phyloP scores from a whole-genome alignment of 1,284 basidiomycete genomes.

The Melampsora americana region DNA sequence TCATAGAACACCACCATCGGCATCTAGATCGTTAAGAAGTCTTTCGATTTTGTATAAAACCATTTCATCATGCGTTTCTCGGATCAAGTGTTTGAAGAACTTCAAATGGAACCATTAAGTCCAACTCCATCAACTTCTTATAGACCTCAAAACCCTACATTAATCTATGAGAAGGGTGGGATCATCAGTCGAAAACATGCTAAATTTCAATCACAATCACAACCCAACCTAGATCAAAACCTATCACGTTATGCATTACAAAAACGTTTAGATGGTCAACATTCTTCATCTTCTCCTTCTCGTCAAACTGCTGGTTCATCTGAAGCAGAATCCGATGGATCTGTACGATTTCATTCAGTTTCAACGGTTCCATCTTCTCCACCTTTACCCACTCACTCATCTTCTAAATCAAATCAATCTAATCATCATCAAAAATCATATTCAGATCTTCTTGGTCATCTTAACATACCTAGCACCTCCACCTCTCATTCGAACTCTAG shows the following conservation, averaged over 20 bases:
- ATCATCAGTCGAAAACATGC: neutral
- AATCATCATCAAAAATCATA: neutral
- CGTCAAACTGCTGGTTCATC: neutral
- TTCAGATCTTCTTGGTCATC: neutral
- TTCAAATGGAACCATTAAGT: neutral
- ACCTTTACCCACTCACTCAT: neutral
- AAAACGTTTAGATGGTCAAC: neutral
- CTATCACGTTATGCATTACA: neutral
- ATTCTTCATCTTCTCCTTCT: neutral
- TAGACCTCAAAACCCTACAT: neutral
- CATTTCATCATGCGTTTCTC: neutral
- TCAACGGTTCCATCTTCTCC: constrained; percentile 24
- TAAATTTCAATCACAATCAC: neutral
- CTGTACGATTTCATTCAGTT: neutral
- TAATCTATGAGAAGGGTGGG: neutral
- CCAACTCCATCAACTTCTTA: neutral
- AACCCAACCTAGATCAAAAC: neutral
- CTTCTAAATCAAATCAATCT: neutral
- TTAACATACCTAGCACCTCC: neutral
- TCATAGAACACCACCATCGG: too few species aligned
- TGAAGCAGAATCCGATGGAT: neutral
- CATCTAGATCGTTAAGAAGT: too few species aligned
- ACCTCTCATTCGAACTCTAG: constrained; percentile 6
- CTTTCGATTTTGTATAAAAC: too few species aligned
- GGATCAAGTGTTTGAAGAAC: constrained; percentile 1